Conservation (phyloP, 2,329 filamentous ascomycete species). For the Zymoseptoria crescenta region DNA sequence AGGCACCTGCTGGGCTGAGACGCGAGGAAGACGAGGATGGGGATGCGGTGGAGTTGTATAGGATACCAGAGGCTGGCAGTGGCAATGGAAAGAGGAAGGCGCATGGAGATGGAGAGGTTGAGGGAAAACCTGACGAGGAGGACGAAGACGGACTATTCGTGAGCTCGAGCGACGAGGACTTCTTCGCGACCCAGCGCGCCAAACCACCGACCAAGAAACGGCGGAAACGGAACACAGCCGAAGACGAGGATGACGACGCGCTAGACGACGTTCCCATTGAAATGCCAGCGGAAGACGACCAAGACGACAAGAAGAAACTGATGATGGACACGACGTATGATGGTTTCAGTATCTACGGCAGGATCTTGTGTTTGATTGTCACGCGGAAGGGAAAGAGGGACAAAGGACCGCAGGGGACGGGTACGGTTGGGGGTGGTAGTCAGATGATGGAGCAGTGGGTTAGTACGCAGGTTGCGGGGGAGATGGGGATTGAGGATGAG, state of each 20-base stretch:
- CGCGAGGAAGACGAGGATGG: conserved; percentile 55
- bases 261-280: conserved; percentile 7
- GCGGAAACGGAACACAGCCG: conserved; percentile 13
- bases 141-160: conserved; percentile 31
- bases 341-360: conserved; percentile 91
- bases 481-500: conserved; percentile 27
- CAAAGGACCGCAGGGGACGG: conserved; percentile 13
- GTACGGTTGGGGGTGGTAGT: conserved; percentile 22
- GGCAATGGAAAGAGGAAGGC: conserved; percentile 19
- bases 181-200: conserved; percentile 26
- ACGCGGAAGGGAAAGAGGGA: conserved; percentile 55
- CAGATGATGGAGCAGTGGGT: conserved; percentile 37
- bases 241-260: conserved; percentile 18
- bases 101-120: conserved; percentile 10
- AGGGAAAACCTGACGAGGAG: conserved; percentile 8
- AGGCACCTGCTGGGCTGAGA: conserved; percentile 39
- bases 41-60: conserved; percentile 40
- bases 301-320: conserved; percentile 84
- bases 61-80: conserved; percentile 49
- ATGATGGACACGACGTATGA: conserved; percentile 82
- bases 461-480: conserved; percentile 30
- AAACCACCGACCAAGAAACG: conserved; percentile 18
- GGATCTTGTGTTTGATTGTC: conserved; percentile 84
- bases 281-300: conserved; percentile 12
- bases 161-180: conserved; percentile 30